Base-by-base conservation (phyloP, 306 rosid species). In the Quercus bicolor region DNA sequence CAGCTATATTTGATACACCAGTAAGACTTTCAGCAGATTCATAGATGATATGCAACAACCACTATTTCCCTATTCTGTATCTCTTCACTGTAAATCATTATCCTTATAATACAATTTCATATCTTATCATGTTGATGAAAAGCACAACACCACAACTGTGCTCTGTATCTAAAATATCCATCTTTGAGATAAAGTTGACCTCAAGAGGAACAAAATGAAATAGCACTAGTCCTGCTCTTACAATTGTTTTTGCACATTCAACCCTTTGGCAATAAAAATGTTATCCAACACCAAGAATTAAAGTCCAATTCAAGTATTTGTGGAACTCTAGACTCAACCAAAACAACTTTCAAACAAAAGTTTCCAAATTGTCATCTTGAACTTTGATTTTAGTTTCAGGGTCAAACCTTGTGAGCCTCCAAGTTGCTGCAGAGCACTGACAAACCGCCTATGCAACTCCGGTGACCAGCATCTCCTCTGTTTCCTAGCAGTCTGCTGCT, bases 381-480 rank as follows among this genome's bases (percentile, higher is more conserved):
- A 55, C 43, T 31, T 24, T 57, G 40, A 74, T 72, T 31, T 7
- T 68, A 73, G 26, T 43, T 74, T 78, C 55, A 84, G 73, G 55
- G 34, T 75, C 92, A 80, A 57, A 96, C 99, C 99, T 86, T 93
- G 99, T 82, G 97, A 86, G 72, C 99, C 99, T 68, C 99, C 99
- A 10, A 96, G 97, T 84, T 93, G 94, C 83, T 93, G 96, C 91
- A 96, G 84, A 19, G 99, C 96, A 84, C 78, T 91, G 56, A 91
- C 92, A 54, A 96, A 96, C 71, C 94, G 76, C 34, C 97, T 77
- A 69, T 96, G 99, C 90, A 96, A 81, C 78, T 96, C 99, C 0
- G 97, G 98, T 0, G 99, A 96, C 99, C 99, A 96, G 86, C 99
- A 93, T 65, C 99, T 84, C 81, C 99, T 90, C 88, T 90, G 99